These are phyloP conservation scores for Clarireedia hainanense DNA, from an alignment of 2,329 filamentous ascomycete genomes.

Conservation along the genomic window DNA sequence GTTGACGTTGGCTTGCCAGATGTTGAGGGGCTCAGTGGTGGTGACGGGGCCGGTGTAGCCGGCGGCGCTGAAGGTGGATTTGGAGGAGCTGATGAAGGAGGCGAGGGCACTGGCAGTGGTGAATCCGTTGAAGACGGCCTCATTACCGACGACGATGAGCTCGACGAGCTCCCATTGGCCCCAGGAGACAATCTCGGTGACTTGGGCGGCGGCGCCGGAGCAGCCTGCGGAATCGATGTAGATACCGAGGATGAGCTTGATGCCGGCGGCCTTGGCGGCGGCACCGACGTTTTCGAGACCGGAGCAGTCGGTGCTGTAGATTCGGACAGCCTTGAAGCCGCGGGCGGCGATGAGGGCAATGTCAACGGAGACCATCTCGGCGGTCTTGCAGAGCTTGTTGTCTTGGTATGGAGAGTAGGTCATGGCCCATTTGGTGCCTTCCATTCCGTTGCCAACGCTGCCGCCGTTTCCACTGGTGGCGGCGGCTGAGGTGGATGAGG, in stretches of 20 bases:
- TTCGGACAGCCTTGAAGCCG: slow-evolving; percentile 65
- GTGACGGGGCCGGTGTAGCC: slow-evolving; percentile 72
- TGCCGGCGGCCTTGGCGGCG: slow-evolving; percentile 55
- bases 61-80: slow-evolving; percentile 49
- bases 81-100: slow-evolving; percentile 60
- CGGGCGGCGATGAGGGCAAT: slow-evolving; percentile 53
- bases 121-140: slow-evolving; percentile 72
- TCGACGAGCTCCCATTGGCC: slow-evolving; percentile 66
- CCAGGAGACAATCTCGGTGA: slow-evolving; percentile 65
- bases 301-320: slow-evolving; percentile 90
- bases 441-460: slow-evolving; percentile 13
- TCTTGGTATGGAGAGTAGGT: slow-evolving; percentile 70
- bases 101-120: slow-evolving; percentile 57
- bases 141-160: slow-evolving; percentile 83
- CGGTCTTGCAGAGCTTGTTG: slow-evolving; percentile 56
- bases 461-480: slow-evolving; percentile 35
- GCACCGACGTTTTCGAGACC: slow-evolving; percentile 68
- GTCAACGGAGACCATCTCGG: slow-evolving; percentile 49
- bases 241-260: slow-evolving; percentile 81
- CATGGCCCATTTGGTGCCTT: slow-evolving; percentile 52
- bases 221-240: slow-evolving; percentile 62
- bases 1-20: slow-evolving; percentile 57
- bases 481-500: slow-evolving; percentile 34
- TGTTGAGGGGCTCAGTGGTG: slow-evolving; percentile 77
- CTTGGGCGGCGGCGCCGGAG: slow-evolving; percentile 56